These are phyloP conservation scores for Metarhizium album DNA, from an alignment of 2,329 filamentous ascomycete species.

Conservation along the genomic window DNA sequence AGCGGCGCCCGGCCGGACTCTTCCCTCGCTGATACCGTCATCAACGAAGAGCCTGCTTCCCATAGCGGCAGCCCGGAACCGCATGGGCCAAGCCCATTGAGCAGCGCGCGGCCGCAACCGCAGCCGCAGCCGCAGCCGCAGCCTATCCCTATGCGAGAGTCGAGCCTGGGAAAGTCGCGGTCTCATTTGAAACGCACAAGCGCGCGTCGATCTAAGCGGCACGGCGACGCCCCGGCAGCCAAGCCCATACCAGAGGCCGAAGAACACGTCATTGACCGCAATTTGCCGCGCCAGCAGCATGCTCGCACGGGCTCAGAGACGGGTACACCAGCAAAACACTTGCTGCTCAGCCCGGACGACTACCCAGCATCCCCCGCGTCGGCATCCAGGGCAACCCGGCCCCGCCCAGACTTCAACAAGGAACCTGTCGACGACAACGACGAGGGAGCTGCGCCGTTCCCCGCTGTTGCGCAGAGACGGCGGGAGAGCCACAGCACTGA, in stretches of 20 bases:
- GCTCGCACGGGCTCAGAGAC: conserved; percentile 4
- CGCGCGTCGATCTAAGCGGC: conserved; percentile 37
- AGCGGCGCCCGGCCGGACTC: conserved; percentile 30
- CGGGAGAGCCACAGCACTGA: conserved; percentile 39
- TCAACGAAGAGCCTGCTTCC: conserved; percentile 40
- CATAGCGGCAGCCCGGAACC: conserved; percentile 14
- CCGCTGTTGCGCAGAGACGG: conserved; percentile 52
- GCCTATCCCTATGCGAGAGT: conserved; percentile 56
- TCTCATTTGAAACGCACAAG: conserved; percentile 42
- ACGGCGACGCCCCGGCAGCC: conserved; percentile 27
- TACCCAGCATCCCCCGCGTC: conserved; percentile 10
- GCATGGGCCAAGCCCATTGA: conserved; percentile 12
- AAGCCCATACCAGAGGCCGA: conserved; percentile 33
- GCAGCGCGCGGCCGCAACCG: no score
- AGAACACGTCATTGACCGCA: conserved; percentile 18
- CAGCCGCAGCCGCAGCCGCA: no score
- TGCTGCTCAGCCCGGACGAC: conserved; percentile 16
- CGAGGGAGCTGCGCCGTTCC: conserved; percentile 61
- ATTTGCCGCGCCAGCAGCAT: not conserved
- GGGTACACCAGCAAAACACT: conserved; percentile 7
- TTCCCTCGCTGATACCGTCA: conserved; percentile 41
- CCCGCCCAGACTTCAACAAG: conserved; percentile 16
- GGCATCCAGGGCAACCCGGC: conserved; percentile 9
- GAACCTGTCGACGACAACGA: conserved; percentile 32
- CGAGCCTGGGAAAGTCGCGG: conserved; percentile 51